Conservation (phyloP, 768 basidiomycete species). For the Pulveroboletus ravenelii region DNA sequence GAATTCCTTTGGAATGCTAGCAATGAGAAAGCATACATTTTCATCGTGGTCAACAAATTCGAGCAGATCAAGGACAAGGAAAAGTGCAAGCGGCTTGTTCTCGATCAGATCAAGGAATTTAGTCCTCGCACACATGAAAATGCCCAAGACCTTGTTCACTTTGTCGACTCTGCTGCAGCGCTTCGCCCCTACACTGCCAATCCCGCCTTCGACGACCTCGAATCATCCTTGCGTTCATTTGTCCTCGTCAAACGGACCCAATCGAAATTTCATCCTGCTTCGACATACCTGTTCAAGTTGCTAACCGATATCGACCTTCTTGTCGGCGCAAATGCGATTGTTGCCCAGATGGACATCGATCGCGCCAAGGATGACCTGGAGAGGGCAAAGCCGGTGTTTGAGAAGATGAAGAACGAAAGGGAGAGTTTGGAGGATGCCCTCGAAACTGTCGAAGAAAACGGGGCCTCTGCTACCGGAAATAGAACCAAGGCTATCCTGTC, state of each 20-base stretch:
- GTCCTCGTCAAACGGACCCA: slow-evolving; percentile 94
- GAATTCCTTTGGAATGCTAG: slow-evolving; percentile 92
- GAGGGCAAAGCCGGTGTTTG: slow-evolving; percentile 71
- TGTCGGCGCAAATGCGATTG: slow-evolving; percentile 77
- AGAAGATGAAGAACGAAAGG: slow-evolving; percentile 75
- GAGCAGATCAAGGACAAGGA: slow-evolving; percentile 95
- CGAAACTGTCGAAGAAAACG: slow-evolving; percentile 73
- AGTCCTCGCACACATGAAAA: slow-evolving; percentile 92
- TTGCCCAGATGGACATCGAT: slow-evolving; percentile 75
- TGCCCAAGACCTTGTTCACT: slow-evolving; percentile 91
- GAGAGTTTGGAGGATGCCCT: slow-evolving; percentile 77
- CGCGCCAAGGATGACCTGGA: slow-evolving; percentile 67
- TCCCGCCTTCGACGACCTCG: slow-evolving; percentile 80
- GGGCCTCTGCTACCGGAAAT: slow-evolving; percentile 47
- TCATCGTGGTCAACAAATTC: slow-evolving; percentile 98
- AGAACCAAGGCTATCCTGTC: slow-evolving; percentile 57
- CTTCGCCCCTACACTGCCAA: slow-evolving; percentile 62
- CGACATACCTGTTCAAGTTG: slow-evolving; percentile 88
- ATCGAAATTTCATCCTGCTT: slow-evolving; percentile 91
- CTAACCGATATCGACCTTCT: slow-evolving; percentile 87
- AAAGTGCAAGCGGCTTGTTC: slow-evolving; percentile 79
- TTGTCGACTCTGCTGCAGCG: slow-evolving; percentile 86
- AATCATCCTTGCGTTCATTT: slow-evolving; percentile 86
- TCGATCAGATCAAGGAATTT: slow-evolving; percentile 91
- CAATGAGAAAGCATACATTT: slow-evolving; percentile 96